Percentiles rank a stretch among this genome's conserved stretches.
phyloP scores from a whole-genome alignment of 2,329 filamentous ascomycete species.

The Aspergillus fructus region DNA sequence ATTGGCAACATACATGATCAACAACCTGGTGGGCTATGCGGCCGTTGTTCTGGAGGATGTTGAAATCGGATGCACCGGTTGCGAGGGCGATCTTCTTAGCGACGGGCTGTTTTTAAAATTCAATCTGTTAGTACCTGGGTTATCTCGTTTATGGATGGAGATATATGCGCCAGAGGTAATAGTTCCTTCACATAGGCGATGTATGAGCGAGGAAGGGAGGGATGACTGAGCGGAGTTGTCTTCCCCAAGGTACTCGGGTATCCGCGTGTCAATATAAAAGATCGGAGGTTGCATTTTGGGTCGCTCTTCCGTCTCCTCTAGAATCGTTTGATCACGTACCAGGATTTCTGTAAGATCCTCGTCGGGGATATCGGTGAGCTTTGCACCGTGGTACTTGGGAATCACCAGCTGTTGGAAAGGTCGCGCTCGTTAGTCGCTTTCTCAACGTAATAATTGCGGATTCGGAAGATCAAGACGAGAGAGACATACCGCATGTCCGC shows the following conservation, averaged over 20 bases:
- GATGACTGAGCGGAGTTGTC: neutral
- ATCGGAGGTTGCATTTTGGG: neutral
- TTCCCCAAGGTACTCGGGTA: constrained; percentile 26
- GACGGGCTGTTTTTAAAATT: constrained; percentile 55
- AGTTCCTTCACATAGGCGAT: neutral
- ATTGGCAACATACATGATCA: constrained; percentile 68
- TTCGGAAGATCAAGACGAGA: neutral
- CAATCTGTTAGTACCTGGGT: neutral
- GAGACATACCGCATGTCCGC: constrained; percentile 77
- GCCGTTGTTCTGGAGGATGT: constrained; percentile 96
- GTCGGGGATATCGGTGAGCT: constrained; percentile 90
- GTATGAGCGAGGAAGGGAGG: neutral
- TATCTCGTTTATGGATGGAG: neutral
- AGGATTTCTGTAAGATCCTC: constrained; percentile 80
- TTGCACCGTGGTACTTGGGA: constrained; percentile 89
- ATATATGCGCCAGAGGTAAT: neutral
- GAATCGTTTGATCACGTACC: constrained; percentile 48
- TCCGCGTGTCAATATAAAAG: constrained; percentile 7
- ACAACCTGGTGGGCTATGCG: constrained; percentile 87
- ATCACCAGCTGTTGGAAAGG: constrained; percentile 73
- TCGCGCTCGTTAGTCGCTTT: constrained; percentile 8
- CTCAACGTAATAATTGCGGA: neutral
- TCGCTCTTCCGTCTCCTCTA: neutral
- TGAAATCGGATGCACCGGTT: constrained; percentile 77
- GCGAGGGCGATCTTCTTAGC: constrained; percentile 84